A percentile compares a stretch with the other conserved stretches of the same genome.
These are phyloP conservation scores for Fusarium sp. DNA, from an alignment of 2,329 filamentous ascomycete genomes.

Conservation along the genomic window DNA sequence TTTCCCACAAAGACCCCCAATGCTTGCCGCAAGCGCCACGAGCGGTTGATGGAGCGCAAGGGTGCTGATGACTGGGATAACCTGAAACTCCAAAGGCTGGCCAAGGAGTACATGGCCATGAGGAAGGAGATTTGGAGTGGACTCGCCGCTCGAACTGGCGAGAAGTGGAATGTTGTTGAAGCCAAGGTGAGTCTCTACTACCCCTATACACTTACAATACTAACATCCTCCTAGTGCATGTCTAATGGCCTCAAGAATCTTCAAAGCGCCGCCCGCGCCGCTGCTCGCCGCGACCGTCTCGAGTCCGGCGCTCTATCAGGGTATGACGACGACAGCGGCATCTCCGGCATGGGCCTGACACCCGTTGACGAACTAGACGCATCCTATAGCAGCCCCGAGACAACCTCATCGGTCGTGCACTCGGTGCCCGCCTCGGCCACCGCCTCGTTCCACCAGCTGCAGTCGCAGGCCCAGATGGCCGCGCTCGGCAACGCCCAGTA, in stretches of 20 bases:
- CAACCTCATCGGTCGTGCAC: conserved; percentile 54
- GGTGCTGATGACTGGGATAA: conserved; percentile 81
- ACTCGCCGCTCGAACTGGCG: conserved; percentile 76
- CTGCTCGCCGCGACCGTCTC: conserved; percentile 69
- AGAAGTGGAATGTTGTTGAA: conserved; percentile 79
- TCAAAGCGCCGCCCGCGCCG: conserved; percentile 71
- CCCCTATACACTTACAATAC: neutral
- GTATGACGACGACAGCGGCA: conserved; percentile 75
- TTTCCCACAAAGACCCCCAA: conserved; percentile 82
- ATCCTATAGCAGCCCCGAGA: conserved; percentile 64
- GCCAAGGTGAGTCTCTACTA: conserved; percentile 58
- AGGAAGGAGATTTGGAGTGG: conserved; percentile 82
- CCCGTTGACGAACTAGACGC: conserved; percentile 66
- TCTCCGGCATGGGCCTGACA: conserved; percentile 67
- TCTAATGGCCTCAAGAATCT: conserved; percentile 83
- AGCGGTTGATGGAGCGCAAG: conserved; percentile 79
- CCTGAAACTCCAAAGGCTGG: conserved; percentile 75
- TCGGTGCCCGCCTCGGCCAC: conserved; percentile 51
- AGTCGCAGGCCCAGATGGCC: conserved; percentile 36
- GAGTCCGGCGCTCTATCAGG: conserved; percentile 54
- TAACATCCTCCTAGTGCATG: conserved; percentile 69
- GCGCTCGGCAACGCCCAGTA: conserved; percentile 34
- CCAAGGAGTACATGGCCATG: conserved; percentile 79
- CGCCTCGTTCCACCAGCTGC: conserved; percentile 44
- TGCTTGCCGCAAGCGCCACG: conserved; percentile 88